A percentile compares a stretch with the other conserved stretches of the same genome.
Evolutionary conservation across 2,329 filamentous ascomycete genomes (phyloP).

Genomic region (Clathrospora elynae): DNA sequence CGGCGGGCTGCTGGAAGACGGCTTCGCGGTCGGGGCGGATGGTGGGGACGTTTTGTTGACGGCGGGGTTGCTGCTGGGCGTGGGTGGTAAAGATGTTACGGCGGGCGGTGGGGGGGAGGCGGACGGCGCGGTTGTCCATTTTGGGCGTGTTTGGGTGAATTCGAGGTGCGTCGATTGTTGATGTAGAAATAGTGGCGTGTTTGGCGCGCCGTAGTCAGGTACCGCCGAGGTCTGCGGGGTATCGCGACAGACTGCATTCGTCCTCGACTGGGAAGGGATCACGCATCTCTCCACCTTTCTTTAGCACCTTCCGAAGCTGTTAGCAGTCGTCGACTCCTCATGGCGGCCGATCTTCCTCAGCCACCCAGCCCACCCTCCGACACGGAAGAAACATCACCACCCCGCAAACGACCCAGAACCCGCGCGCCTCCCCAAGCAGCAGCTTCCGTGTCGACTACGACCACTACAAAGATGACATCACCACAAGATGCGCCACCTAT

Average conservation of each 20-base stretch:
- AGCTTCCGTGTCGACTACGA: constrained; percentile 9
- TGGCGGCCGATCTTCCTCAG: constrained; percentile 8
- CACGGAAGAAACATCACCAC: constrained; percentile 24
- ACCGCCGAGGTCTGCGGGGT: too few species aligned
- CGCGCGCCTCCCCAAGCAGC: constrained; percentile 39
- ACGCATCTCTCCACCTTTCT: too few species aligned
- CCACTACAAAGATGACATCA: background rate
- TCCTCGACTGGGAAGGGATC: too few species aligned
- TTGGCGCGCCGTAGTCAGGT: constrained; percentile 19
- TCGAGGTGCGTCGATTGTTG: constrained; percentile 2
- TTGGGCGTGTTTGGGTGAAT: constrained; percentile 15
- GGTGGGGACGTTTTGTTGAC: constrained; percentile 24
- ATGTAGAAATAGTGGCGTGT: constrained; percentile 1
- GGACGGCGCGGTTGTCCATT: constrained; percentile 32
- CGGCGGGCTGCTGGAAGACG: constrained; percentile 27
- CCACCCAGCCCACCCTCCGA: constrained; percentile 13
- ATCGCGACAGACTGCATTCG: too few species aligned
- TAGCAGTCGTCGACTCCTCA: background rate
- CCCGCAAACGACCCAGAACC: constrained; percentile 40
- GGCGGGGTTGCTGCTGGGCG: constrained; percentile 29
- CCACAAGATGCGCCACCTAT: background rate
- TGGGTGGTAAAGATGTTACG: constrained; percentile 37
- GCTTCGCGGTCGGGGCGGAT: constrained; percentile 28
- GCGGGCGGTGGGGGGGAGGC: constrained; percentile 33
- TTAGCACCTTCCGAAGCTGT: background rate